Evolutionary conservation across 208 protist species (phyloP), one percentile per base, ranked within the genome.

Genomic region (Crithidia bombi): DNA sequence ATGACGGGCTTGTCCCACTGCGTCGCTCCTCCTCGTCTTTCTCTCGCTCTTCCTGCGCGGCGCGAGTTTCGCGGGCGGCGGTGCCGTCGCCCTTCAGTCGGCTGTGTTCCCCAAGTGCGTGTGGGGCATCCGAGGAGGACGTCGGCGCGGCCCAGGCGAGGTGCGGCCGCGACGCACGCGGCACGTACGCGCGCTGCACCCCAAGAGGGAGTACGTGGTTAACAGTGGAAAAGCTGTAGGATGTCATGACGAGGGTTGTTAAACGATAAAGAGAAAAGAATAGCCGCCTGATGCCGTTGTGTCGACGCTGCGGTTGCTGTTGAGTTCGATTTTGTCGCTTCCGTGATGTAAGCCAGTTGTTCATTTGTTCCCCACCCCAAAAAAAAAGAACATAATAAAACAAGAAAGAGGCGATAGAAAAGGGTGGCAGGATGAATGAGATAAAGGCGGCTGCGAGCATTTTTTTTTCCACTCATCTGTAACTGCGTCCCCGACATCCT

Each of bases 141-240:
- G 44, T 23, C 14, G 50, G 23, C 5, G 71, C 28, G 5, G 66
- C 73, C 59, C 85, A 82, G 30, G 65, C 76, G 17, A 91, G 46
- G 58, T 91, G 89, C 21, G 79, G 78, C 17, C 75, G 73, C 51
- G 78, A 63, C 9, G 79, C 81, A 17, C 77, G 68, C 4, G 83
- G 80, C 44, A 90, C 47, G 59, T 85, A 83, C 46, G 69, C 69
- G 6, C 84, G 78, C 61, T 67, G 70, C 25, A 55, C 12, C 23
- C 65, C 67, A 14, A 68, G 69, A 9, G 73, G 76, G n/a, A 85
- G 68, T 14, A 78, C 71, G 39, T 55, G 54, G 17, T 35, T 70
- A 10, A 78, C 65, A 9, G 71, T 69, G 51, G 76, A 81, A 33
- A 81, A 82, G 69, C 51, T 47, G 46, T 71, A 78, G 25, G 49